Evolutionary conservation across 768 basidiomycete species (phyloP), one percentile per base, ranked within the genome.

Genomic region (Bullera alba): DNA sequence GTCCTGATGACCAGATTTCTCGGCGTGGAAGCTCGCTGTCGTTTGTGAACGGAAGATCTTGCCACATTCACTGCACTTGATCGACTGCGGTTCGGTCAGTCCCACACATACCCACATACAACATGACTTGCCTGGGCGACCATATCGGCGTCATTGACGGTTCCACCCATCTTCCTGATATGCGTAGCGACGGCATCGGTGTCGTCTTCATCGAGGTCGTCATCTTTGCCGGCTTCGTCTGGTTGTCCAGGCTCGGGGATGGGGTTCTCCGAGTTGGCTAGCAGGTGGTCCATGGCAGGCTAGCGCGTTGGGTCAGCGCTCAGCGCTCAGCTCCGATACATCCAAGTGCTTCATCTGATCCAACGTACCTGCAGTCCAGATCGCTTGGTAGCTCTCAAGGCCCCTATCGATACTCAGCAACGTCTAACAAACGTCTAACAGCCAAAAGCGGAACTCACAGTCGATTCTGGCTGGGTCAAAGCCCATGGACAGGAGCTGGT

Each of bases 1-100:
- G 58, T 91, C 83, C 71, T 89, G 84, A 68, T 99, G 93, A 0
- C 93, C 93, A 58, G 83, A 87, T 76, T 90, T 90, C 73, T 92
- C 89, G 0, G 90, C 92, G 63, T 95, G 92, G 72, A 82, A 93
- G 58, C 87, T 87, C 14, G 88, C 92, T 15, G 93, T 76, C 2
- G 86, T 87, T 0, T 86, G 84, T 60, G 87, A 90, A 64, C 77
- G 76, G 77, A 95, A 95, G 21, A 81, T 77, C 75, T 95, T 95
- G 53, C 83, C 81, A 70, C 91, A 93, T 62, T 85, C 71, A 36
- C 5, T 60, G 41, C 62, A 64, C 49, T 63, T 67, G 50, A 67
- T 61, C 1, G 65, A 63, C 65, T 67, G 28, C 3, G 10, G 12
- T 39, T 10, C n/a, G 10, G n/a, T 8, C 32, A 14, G 19, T 39